Base-by-base conservation (phyloP, 148 eudicot species). In the Suaeda aralocaspica region DNA sequence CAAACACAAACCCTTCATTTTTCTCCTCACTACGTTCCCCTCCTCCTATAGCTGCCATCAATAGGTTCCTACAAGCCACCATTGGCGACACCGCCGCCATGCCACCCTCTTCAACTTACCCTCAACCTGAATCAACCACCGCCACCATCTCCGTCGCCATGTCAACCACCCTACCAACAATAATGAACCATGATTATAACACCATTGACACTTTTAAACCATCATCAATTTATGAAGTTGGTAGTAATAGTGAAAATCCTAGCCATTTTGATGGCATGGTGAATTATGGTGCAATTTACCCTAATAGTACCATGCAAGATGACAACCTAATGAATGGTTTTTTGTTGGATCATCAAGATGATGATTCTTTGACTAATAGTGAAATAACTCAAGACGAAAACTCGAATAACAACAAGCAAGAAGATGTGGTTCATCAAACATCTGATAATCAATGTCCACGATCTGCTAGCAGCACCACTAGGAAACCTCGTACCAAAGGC, bases 31-130 rank as follows among this genome's bases (percentile, higher is more conserved):
- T 44, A 0, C 53, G 68, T 50, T 46, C 74, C 44, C 90, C 86
- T 64, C 84, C 88, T 55, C 85, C 88, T 68, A 49, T 82, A 12
- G 70, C 83, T 26, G 83, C 89, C 82, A 80, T 84, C 25, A 79
- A 82, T 51, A 78, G 80, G 69, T 84, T 89, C 67, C 78, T 83
- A 69, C 64, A 49, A 36, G 4, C 41, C 60, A 74, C 65, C 8
- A n/a, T n/a, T n/a, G 56, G 57, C 13, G 46, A 68, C 24, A 68
- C 8, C 59, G 5, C 21, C 45, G 41, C 21, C 45, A 48, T 33
- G 6, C 14, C 28, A 14, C 1, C 39, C n/a, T n/a, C n/a, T 50
- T 50, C 51, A 7, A 10, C 70, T 19, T 18, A 15, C 5, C n/a
- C 18, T 19, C 25, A n/a, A n/a, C 9, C 26, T 9, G 11, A n/a